A percentile compares a stretch with the other conserved stretches of the same genome.
phyloP scores from a whole-genome alignment of 1,284 basidiomycete genomes.

The Leccinum ambiguum region DNA sequence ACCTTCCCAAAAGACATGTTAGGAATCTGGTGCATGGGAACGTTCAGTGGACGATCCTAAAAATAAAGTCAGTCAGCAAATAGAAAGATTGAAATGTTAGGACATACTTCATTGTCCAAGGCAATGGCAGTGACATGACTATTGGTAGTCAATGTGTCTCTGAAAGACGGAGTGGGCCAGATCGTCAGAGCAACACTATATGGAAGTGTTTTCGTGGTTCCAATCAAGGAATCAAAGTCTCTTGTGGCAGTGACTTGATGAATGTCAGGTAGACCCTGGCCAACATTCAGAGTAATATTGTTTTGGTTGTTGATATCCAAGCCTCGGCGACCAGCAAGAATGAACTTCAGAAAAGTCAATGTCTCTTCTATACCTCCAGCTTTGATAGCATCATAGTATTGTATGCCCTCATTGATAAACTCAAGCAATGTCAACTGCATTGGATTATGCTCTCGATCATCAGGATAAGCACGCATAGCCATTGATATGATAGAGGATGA shows the following conservation, averaged over 20 bases:
- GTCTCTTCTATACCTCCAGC: not conserved
- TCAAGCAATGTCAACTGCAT: not conserved
- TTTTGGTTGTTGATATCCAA: not conserved
- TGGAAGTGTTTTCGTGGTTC: not conserved
- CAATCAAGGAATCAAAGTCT: not conserved
- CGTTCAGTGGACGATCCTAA: not conserved
- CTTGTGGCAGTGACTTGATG: not conserved
- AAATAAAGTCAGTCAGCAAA: not conserved
- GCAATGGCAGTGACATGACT: constrained; percentile 1
- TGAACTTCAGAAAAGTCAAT: not conserved
- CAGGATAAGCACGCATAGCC: not conserved
- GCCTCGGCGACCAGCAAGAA: not conserved
- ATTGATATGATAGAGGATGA: not conserved
- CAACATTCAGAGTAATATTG: not conserved
- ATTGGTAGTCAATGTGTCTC: not conserved
- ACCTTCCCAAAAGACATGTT: constrained; percentile 17
- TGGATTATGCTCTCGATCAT: not conserved
- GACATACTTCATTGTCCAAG: not conserved
- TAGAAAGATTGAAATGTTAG: not conserved
- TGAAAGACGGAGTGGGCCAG: not conserved
- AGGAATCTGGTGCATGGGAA: constrained; percentile 15
- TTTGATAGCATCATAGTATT: not conserved
- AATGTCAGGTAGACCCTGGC: not conserved
- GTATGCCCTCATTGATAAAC: not conserved
- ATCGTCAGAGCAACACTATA: not conserved